A percentile compares a stretch with the other conserved stretches of the same genome.
Conservation (phyloP, 1,284 basidiomycete species). For the Irpex lacteus region DNA sequence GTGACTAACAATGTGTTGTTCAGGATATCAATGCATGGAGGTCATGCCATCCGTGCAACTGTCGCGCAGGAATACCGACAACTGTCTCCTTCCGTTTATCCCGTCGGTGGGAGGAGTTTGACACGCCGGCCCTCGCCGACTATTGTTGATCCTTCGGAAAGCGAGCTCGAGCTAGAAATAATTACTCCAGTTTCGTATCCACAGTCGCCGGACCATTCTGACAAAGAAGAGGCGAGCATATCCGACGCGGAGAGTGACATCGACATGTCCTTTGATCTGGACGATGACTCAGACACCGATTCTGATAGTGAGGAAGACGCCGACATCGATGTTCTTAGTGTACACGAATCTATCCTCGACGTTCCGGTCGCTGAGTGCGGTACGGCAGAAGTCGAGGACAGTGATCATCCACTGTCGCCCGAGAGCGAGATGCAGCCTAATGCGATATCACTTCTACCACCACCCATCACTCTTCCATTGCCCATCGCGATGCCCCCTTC, state of each 20-base stretch:
- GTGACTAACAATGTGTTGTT: slow-evolving; percentile 5
- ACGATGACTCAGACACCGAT: neutral
- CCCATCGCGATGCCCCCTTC: neutral
- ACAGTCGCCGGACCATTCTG: neutral
- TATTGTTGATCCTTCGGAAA: neutral
- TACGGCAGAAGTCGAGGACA: neutral
- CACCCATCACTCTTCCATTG: neutral
- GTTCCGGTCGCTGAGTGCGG: neutral
- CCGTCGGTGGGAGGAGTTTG: neutral
- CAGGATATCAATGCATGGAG: slow-evolving; percentile 5
- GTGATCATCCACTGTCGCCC: neutral
- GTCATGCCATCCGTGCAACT: slow-evolving; percentile 7
- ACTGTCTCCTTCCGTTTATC: neutral
- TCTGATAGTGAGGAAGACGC: neutral
- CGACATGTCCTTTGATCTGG: slow-evolving; percentile 6
- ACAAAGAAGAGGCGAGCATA: slow-evolving; percentile 4
- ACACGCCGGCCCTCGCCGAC: neutral
- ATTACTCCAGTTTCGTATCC: slow-evolving; percentile 12
- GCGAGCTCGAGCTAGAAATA: slow-evolving; percentile 10
- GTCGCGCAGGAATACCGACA: slow-evolving; percentile 4
- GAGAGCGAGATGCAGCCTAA: neutral
- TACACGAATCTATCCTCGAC: slow-evolving; percentile 13
- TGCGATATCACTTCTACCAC: neutral
- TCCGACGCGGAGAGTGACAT: slow-evolving; percentile 13
- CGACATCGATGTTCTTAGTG: neutral